phyloP scores from a whole-genome alignment of 1,284 basidiomycete species.

The Puccinia polysora region DNA sequence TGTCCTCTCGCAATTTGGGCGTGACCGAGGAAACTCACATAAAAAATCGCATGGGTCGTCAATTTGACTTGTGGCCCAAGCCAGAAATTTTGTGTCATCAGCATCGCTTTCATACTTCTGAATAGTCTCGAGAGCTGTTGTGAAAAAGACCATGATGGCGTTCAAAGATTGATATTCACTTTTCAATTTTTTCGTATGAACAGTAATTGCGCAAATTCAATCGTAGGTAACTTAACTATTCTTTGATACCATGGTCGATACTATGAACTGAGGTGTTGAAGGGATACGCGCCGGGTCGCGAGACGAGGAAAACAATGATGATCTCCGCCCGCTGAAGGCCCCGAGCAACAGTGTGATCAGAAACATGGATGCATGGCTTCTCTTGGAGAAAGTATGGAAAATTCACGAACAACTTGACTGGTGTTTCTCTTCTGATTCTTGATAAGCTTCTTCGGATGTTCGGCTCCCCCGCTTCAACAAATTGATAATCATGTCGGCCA shows the following conservation, averaged over 20 bases:
- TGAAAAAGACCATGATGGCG: too few species aligned
- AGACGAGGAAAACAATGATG: too few species aligned
- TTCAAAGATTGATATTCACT: not conserved
- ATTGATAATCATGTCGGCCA: not conserved
- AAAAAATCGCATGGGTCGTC: constrained; percentile 6
- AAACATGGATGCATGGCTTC: too few species aligned
- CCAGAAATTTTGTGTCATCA: constrained; percentile 8
- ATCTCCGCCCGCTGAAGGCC: too few species aligned
- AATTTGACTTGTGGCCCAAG: constrained; percentile 7
- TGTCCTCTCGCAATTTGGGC: not conserved
- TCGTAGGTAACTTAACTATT: too few species aligned
- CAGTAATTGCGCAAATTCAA: too few species aligned
- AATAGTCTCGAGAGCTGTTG: too few species aligned
- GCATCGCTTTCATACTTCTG: not conserved
- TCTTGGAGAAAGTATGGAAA: too few species aligned
- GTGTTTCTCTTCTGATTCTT: constrained; percentile 6
- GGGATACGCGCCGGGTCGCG: not conserved
- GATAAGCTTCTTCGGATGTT: not conserved
- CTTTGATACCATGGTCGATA: too few species aligned
- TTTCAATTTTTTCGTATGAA: not conserved
- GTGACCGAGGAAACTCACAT: not conserved
- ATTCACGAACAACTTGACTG: constrained; percentile 10
- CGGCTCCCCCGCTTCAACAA: not conserved
- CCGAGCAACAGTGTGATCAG: too few species aligned
- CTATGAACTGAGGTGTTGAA: not conserved